Base-by-base conservation (phyloP, 495 filamentous ascomycete species). In the Penicillium salamii region DNA sequence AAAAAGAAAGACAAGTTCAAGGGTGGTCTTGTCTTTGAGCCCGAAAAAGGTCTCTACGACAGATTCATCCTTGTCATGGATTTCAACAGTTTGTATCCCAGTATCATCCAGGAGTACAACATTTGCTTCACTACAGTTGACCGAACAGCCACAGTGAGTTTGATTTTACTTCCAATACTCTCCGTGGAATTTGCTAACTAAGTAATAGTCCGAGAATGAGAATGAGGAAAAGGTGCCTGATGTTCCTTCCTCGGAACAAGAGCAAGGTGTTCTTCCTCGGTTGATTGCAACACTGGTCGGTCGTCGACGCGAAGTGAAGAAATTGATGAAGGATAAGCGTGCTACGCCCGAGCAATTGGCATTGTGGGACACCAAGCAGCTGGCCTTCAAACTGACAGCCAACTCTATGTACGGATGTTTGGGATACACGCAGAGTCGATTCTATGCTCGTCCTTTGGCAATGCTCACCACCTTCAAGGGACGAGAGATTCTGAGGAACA, bases 1-100 rank as follows among this genome's bases (percentile, higher is more conserved):
- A 98, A 96, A 67, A 98, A 97, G 78, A 98, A 96, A 65, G 93
- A 98, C 67, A 98, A 97, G 66, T 98, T 86, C 72, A 97, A 98
- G 70, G 93, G 93, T 61, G 93, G 93, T 75, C 79, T 98, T 34
- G 93, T 98, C 50, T 98, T 98, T 58, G 93, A 98, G 62, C 93
- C 93, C 12, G 92, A 97, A 67, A 97, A 89, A 65, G 93, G 95
- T 7, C 78, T 98, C 19, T 97, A 97, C 61, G 95, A 98, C 75
- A 91, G 89, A 67, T 95, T 92, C 59, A 84, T 98, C 23, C 80
- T 98, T 17, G 93, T 98, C 64, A 98, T 98, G 93, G 93, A 98
- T 73, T 98, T 97, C 75, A 98, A 98, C 80, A 96, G 90, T 67
- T 75, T 98, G 57, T 98, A 98, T 60, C 93, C 93, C 12, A 96